Evolutionary conservation across 495 filamentous ascomycete species (phyloP).

Genomic region (Elaphomyces granulatus): DNA sequence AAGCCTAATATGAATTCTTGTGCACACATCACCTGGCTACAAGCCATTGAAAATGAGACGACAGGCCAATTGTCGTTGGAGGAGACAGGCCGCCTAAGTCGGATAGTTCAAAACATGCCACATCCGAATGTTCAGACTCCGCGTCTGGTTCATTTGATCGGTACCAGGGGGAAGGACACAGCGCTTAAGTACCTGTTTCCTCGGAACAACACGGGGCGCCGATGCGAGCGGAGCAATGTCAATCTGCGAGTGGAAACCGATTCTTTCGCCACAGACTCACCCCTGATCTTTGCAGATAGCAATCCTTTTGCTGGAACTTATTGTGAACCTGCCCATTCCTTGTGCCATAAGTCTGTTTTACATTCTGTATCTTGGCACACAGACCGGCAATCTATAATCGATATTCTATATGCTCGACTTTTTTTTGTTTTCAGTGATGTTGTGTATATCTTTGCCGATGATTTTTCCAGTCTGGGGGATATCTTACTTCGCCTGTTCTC

Average conservation of each 20-base stretch:
- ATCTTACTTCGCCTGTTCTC: slow-evolving; percentile 8
- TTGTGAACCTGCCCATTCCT: slow-evolving; percentile 1
- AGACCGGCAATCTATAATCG: slow-evolving; percentile 3
- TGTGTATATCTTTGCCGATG: slow-evolving; percentile 19
- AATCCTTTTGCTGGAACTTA: slow-evolving; percentile 6
- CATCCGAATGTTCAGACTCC: slow-evolving; percentile 10
- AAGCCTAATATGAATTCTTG: too few relatives aligned
- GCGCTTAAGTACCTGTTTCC: slow-evolving; percentile 11
- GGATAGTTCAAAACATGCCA: slow-evolving; percentile 11
- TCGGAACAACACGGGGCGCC: slow-evolving; percentile 10
- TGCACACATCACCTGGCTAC: slow-evolving; percentile 11
- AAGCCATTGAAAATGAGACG: slow-evolving; percentile 6
- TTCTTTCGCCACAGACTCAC: slow-evolving; percentile 8
- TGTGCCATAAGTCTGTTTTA: slow-evolving; percentile 7
- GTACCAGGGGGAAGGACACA: slow-evolving; percentile 11
- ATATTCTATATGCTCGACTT: slow-evolving; percentile 15
- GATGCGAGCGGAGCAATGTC: slow-evolving; percentile 5
- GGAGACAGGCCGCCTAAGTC: slow-evolving; percentile 9
- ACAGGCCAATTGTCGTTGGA: slow-evolving; percentile 9
- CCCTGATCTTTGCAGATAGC: slow-evolving; percentile 14
- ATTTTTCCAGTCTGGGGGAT: slow-evolving; percentile 14
- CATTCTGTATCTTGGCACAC: slow-evolving; percentile 4
- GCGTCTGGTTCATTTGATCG: slow-evolving; percentile 13
- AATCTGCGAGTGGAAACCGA: slow-evolving; percentile 11
- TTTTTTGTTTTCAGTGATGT: slow-evolving; percentile 17